Percentiles rank a stretch among this genome's conserved stretches.
Conservation (phyloP, 306 rosid species). For the Quercus aquifolioides region DNA sequence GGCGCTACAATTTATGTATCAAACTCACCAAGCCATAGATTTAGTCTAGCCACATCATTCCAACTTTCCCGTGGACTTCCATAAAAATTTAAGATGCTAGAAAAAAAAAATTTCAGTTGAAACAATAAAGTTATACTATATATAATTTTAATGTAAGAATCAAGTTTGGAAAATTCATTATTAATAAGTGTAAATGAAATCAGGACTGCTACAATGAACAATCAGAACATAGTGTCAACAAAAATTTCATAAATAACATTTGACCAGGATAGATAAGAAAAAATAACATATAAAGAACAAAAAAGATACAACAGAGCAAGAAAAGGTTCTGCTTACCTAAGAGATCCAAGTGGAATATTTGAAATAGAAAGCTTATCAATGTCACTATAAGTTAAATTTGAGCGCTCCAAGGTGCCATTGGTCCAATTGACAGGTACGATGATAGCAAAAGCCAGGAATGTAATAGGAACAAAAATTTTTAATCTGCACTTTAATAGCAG, state of each 20-base stretch:
- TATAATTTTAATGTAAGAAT: neutral
- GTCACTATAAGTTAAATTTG: conserved; percentile 58
- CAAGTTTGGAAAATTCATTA: neutral
- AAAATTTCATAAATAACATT: conserved; percentile 2
- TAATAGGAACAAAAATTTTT: conserved; percentile 80
- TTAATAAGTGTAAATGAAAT: neutral
- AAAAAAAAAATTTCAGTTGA: neutral
- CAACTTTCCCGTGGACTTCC: neutral
- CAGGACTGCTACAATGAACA: neutral
- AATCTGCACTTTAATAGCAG: conserved; percentile 61
- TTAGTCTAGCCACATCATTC: neutral
- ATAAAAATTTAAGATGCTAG: neutral
- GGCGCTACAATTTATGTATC: neutral
- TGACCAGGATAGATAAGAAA: neutral
- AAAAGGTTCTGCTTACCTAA: conserved; percentile 45
- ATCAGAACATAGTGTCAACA: neutral
- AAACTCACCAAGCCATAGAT: neutral
- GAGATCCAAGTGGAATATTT: conserved; percentile 77
- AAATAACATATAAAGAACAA: neutral
- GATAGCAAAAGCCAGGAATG: conserved; percentile 70
- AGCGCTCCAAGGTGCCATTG: conserved; percentile 62
- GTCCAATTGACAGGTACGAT: conserved; percentile 98
- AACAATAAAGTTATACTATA: neutral
- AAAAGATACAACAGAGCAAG: neutral
- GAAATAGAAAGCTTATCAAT: conserved; percentile 94